phyloP scores from a whole-genome alignment of 2,329 filamentous ascomycete genomes.

The Aspergillus sp. region DNA sequence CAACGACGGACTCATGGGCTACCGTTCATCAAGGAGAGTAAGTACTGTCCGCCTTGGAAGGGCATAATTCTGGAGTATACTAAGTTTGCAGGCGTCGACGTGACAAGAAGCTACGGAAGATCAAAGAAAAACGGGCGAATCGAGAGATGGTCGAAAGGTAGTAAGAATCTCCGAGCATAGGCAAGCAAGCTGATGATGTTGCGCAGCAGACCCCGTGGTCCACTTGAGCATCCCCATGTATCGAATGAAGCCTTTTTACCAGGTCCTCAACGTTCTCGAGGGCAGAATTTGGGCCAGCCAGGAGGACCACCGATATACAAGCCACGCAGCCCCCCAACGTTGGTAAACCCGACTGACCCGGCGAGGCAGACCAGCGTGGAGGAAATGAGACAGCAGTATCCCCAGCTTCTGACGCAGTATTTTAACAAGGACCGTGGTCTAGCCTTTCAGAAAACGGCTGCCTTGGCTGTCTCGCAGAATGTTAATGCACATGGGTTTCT shows the following conservation, averaged over 20 bases:
- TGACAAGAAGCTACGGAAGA: conserved; percentile 4
- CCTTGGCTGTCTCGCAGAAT: conserved; percentile 30
- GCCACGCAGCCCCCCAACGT: background rate
- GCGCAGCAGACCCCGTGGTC: background rate
- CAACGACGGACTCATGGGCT: conserved; percentile 28
- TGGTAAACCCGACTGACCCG: background rate
- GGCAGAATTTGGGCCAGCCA: background rate
- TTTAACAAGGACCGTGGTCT: conserved; percentile 21
- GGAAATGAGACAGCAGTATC: conserved; percentile 11
- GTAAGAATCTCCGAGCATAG: background rate
- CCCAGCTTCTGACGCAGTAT: conserved; percentile 26
- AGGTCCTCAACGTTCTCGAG: background rate
- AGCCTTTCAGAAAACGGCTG: conserved; percentile 28
- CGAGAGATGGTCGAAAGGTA: conserved; percentile 8
- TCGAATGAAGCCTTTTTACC: background rate
- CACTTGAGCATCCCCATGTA: background rate
- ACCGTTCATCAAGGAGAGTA: conserved; percentile 24
- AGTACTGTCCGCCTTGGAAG: conserved; percentile 7
- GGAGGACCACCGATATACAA: background rate
- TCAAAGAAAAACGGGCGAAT: conserved; percentile 3
- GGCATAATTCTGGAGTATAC: background rate
- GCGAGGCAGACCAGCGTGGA: conserved; percentile 1
- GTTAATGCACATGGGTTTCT: conserved; percentile 34
- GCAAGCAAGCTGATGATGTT: background rate
- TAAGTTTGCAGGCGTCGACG: conserved; percentile 16